These are phyloP conservation scores for Lojkania enalia DNA, from an alignment of 2,329 filamentous ascomycete species.

Conservation along the genomic window DNA sequence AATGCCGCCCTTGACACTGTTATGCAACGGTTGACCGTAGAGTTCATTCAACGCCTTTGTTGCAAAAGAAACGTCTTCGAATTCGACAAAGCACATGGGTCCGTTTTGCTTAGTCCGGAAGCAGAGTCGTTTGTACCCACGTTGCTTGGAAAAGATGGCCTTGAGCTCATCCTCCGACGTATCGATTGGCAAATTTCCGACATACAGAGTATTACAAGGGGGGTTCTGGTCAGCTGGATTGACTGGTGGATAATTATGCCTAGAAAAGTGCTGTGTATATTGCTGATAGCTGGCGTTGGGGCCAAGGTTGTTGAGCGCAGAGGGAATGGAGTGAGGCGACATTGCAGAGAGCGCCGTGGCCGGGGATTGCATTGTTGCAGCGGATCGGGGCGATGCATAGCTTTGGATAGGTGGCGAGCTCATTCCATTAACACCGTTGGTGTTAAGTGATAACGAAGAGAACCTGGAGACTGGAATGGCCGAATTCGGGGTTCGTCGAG, in stretches of 20 bases:
- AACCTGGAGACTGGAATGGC: slow-evolving; percentile 72
- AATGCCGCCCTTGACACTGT: slow-evolving; percentile 93
- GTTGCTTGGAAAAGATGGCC: slow-evolving; percentile 86
- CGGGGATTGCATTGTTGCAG: slow-evolving; percentile 56
- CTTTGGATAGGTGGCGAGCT: slow-evolving; percentile 60
- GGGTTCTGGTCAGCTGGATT: slow-evolving; percentile 97
- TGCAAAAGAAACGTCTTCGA: slow-evolving; percentile 88
- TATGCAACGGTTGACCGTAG: slow-evolving; percentile 84
- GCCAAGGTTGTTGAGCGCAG: slow-evolving; percentile 53
- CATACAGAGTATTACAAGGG: slow-evolving; percentile 96
- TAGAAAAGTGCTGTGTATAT: slow-evolving; percentile 60
- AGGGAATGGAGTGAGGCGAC: slow-evolving; percentile 61
- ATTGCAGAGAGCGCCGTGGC: slow-evolving; percentile 46
- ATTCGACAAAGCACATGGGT: slow-evolving; percentile 98
- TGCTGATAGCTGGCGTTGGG: slow-evolving; percentile 59
- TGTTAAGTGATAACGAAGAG: slow-evolving; percentile 71
- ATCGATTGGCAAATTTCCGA: slow-evolving; percentile 92
- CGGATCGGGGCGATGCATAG: slow-evolving; percentile 55
- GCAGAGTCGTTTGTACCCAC: slow-evolving; percentile 92
- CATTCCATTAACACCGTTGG: slow-evolving; percentile 52
- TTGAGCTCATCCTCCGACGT: slow-evolving; percentile 96
- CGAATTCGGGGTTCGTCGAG: slow-evolving; percentile 71
- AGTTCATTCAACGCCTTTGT: slow-evolving; percentile 89
- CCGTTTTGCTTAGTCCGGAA: slow-evolving; percentile 95
- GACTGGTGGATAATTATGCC: slow-evolving; percentile 76